Evolutionary conservation across 2,329 filamentous ascomycete species (phyloP), one percentile per base, ranked within the genome.

Genomic region (Colletotrichum tanaceti): DNA sequence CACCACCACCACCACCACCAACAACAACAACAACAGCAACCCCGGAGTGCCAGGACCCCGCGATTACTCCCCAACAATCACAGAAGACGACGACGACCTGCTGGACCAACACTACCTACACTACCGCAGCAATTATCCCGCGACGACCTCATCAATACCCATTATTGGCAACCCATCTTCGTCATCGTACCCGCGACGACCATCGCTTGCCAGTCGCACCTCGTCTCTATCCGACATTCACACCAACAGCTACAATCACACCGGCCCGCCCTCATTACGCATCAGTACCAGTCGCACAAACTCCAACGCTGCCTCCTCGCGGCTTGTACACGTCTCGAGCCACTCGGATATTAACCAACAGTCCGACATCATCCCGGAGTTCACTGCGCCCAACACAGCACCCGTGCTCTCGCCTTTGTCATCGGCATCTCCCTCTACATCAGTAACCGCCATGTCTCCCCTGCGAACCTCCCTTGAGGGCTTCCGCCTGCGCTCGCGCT

Each of bases 401-500:
- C 44, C 74, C 70, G 16, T 73, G 71, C 54, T 75, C 72, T 75
- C 76, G 3, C 75, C 76, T 3, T 61, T 70, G 14, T 72, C 72
- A 10, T 77, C 80, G 2, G 71, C 75, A 4, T 78, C 81, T 3
- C 81, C 80, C 44, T 75, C 79, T 5, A 70, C 72, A 68, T 79
- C 65, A 43, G 53, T 43, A 18, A 67, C 79, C 0, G 77, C 82
- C 16, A 81, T 83, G 74, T 86, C 86, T 3, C 86, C 87, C 2
- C 77, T 90, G 6, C 87, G 88, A 60, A 83, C 79, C 64, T 90
- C 88, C 0, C 81, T 90, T 55, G 89, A 91, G 61, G 83, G 83
- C 28, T 89, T 90, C 71, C 87, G 88, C 58, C 78, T 90, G 5
- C 87, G 89, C 71, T 86, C 86, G 57, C 85, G 86, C 70, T 89